phyloP scores from a whole-genome alignment of 306 rosid genomes.

The Cucurbita maxima region DNA sequence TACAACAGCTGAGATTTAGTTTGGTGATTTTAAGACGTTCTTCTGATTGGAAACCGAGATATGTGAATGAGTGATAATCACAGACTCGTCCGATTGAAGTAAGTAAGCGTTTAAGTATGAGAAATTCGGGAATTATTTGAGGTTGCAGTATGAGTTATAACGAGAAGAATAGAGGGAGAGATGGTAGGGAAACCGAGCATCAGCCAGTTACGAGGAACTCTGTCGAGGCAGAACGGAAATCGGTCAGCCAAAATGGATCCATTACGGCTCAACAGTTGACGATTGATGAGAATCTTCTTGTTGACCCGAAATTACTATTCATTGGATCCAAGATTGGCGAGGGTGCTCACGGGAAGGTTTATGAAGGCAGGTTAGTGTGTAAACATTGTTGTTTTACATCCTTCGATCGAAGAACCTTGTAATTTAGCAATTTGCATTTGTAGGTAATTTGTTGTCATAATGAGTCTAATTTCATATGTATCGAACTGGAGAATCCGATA shows the following conservation, averaged over 20 bases:
- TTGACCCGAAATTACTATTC: slow-evolving; percentile 72
- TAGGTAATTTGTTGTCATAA: not conserved
- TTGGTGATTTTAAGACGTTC: slow-evolving; percentile 8
- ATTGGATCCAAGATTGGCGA: slow-evolving; percentile 85
- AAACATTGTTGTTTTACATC: not conserved
- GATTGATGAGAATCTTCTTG: slow-evolving; percentile 72
- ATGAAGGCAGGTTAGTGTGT: slow-evolving; percentile 87
- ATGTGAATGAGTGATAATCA: slow-evolving; percentile 6
- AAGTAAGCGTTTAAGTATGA: slow-evolving; percentile 23
- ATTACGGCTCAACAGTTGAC: slow-evolving; percentile 29
- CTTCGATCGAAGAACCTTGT: not conserved
- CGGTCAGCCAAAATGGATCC: slow-evolving; percentile 38
- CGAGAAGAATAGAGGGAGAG: slow-evolving; percentile 30
- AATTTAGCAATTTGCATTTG: not conserved
- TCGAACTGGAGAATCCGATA: not conserved
- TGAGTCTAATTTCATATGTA: not conserved
- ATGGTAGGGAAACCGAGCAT: slow-evolving; percentile 25
- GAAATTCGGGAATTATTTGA: slow-evolving; percentile 49
- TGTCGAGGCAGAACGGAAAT: slow-evolving; percentile 20
- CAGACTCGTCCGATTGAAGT: slow-evolving; percentile 15
- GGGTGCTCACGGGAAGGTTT: slow-evolving; percentile 96
- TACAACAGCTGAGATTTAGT: slow-evolving; percentile 16
- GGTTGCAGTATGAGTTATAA: slow-evolving; percentile 71
- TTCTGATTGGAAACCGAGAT: slow-evolving; percentile 10
- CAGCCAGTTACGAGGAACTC: slow-evolving; percentile 20